A percentile compares a stretch with the other conserved stretches of the same genome.
phyloP scores from a whole-genome alignment of 1,139 yeast genomes.

The Yamadazyma conglobata region DNA sequence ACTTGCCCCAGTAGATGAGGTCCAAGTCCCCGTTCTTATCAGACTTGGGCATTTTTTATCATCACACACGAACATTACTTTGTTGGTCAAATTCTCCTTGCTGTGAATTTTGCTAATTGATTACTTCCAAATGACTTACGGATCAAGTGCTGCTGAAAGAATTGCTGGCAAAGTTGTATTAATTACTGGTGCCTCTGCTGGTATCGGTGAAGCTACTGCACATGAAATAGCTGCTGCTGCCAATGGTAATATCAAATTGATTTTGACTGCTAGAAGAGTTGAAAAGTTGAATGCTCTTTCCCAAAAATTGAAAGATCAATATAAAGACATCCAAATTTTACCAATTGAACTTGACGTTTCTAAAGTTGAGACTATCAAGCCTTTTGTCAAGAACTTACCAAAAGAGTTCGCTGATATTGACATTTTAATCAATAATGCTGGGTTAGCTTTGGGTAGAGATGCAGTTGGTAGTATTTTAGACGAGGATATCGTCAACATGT shows the following conservation, averaged over 20 bases:
- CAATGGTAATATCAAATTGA: slow-evolving; percentile 34
- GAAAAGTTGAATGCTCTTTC: slow-evolving; percentile 33
- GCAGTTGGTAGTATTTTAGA: slow-evolving; percentile 31
- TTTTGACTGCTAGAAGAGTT: slow-evolving; percentile 42
- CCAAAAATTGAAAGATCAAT: slow-evolving; percentile 22
- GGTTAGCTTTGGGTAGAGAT: slow-evolving; percentile 41
- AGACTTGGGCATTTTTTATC: no score
- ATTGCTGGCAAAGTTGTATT: slow-evolving; percentile 58
- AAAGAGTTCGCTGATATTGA: slow-evolving; percentile 37
- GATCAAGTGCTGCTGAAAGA: slow-evolving; percentile 53
- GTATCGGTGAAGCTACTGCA: slow-evolving; percentile 49
- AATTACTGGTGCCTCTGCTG: slow-evolving; percentile 76
- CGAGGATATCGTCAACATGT: slow-evolving; percentile 36
- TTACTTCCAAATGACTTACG: slow-evolving; percentile 39
- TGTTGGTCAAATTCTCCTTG: no score
- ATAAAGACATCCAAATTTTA: slow-evolving; percentile 26
- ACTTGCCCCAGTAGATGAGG: no score
- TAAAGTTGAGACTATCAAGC: slow-evolving; percentile 30
- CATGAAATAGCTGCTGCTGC: slow-evolving; percentile 38
- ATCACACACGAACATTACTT: no score
- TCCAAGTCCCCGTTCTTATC: no score
- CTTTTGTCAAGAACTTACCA: slow-evolving; percentile 31
- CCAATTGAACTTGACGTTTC: slow-evolving; percentile 33
- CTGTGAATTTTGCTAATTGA: no score
- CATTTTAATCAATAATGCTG: slow-evolving; percentile 41